Evolutionary conservation across 306 rosid species (phyloP), one percentile per base, ranked within the genome.

Genomic region (Inga oerstediana): DNA sequence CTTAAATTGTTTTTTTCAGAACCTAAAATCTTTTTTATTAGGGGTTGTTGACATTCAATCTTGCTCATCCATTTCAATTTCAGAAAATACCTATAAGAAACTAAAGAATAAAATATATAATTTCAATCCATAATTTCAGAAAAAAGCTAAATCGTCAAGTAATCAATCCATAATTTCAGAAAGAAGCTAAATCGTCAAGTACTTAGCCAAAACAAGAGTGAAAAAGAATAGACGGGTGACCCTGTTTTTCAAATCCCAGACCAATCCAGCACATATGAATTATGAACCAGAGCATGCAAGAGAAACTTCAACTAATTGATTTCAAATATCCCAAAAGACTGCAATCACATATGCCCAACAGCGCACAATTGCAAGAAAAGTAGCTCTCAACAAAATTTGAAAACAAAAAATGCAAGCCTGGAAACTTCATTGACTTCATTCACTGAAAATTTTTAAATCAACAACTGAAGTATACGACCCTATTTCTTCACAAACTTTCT

Each of bases 201-300:
- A 66, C 54, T 72, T 46, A 64, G 44, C 59, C 30, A 45, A 8
- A 35, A 32, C 19, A 46, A 49, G 77, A 80, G 66, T 43, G 72
- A 80, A 43, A 77, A 46, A 75, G 72, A 22, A 70, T 66, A 82
- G 19, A 77, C 19, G 15, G 27, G 69, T 79, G 72, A 46, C 61
- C 79, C n/a, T 69, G 7, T 73, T 70, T 27, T 66, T 76, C 74
- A 81, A 30, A 68, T 64, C 79, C 74, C 77, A 69, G 70, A 76
- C 74, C 82, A 82, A 75, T 75, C 83, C 74, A 81, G 78, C 65
- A 87, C 77, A 39, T 74, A 46, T 2, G 71, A 80, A 44, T 76
- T 69, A 56, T 2, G 71, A 80, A 52, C 80, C 66, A 30, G 43
- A 12, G 49, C 19, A 52, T 59, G 58, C 74, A 84, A 43, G 64